Evolutionary conservation across 345 rosid species (phyloP).

Genomic region (Syzygium grande): DNA sequence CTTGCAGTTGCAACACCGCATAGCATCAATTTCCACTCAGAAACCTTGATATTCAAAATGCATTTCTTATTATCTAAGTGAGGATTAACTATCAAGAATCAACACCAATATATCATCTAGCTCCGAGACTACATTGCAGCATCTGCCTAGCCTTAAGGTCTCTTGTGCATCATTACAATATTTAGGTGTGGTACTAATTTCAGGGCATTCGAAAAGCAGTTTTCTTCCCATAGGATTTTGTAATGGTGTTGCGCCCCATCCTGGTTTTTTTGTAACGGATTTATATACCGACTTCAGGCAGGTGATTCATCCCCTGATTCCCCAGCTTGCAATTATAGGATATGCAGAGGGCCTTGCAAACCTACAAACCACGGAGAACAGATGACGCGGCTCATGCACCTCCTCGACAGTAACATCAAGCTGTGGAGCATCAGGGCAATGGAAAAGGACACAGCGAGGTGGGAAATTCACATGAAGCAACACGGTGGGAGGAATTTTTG

Average conservation of each 20-base stretch:
- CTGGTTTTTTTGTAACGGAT: not conserved
- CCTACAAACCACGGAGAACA: constrained; percentile 6
- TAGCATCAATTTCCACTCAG: not conserved
- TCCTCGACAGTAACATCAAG: constrained; percentile 11
- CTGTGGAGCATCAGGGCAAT: constrained; percentile 13
- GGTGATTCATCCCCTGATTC: constrained; percentile 19
- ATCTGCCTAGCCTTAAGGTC: not conserved
- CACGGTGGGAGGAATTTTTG: constrained; percentile 4
- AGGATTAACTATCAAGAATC: not conserved
- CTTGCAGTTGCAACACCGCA: not conserved
- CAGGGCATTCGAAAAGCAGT: not conserved
- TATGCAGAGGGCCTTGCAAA: constrained; percentile 7
- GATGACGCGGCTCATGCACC: constrained; percentile 18
- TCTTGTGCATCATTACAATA: not conserved
- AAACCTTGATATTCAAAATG: not conserved
- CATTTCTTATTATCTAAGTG: not conserved
- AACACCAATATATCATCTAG: not conserved
- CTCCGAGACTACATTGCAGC: not conserved
- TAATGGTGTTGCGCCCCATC: not conserved
- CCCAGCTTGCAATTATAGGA: constrained; percentile 13
- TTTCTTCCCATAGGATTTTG: not conserved
- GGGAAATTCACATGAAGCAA: constrained; percentile 15
- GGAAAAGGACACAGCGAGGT: constrained; percentile 13
- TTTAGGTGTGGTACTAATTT: not conserved
- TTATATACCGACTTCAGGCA: constrained; percentile 1